Evolutionary conservation across 2,329 filamentous ascomycete species (phyloP).

Genomic region (Trichoderma sp.): DNA sequence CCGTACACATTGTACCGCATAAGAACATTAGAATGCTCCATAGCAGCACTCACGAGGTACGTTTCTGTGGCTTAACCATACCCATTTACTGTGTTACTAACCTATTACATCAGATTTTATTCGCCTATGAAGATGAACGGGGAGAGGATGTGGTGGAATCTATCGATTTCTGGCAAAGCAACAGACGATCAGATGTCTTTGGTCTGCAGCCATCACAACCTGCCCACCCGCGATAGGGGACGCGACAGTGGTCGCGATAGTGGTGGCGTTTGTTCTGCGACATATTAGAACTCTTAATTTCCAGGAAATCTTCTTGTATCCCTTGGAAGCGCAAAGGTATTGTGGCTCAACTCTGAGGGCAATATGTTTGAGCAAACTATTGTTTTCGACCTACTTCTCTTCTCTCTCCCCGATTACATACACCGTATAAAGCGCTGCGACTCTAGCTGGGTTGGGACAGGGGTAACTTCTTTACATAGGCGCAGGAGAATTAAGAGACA

Average conservation of each 20-base stretch:
- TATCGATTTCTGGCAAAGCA: constrained; percentile 91
- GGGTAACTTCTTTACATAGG: constrained; percentile 9
- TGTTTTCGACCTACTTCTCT: neutral
- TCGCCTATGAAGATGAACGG: constrained; percentile 93
- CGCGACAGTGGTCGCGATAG: constrained; percentile 17
- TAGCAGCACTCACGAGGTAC: constrained; percentile 92
- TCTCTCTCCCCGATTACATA: constrained; percentile 21
- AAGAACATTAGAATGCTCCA: constrained; percentile 98
- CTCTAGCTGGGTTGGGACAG: constrained; percentile 3
- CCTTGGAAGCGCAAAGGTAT: constrained; percentile 23
- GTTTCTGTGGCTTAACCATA: constrained; percentile 27
- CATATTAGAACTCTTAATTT: constrained; percentile 19
- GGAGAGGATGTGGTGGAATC: constrained; percentile 92
- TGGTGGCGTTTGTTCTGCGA: constrained; percentile 3
- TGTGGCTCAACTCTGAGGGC: constrained; percentile 21
- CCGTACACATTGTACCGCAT: constrained; percentile 92
- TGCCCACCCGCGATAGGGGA: constrained; percentile 18
- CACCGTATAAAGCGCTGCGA: constrained; percentile 10
- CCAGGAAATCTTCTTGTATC: constrained; percentile 30
- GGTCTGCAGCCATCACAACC: constrained; percentile 18
- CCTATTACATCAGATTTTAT: constrained; percentile 70
- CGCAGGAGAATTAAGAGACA: constrained; percentile 18
- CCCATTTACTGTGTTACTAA: neutral
- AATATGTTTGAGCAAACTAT: constrained; percentile 24
- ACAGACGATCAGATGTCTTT: constrained; percentile 47